Conservation (phyloP, 306 rosid genomes). For the Castanopsis chinensis region DNA sequence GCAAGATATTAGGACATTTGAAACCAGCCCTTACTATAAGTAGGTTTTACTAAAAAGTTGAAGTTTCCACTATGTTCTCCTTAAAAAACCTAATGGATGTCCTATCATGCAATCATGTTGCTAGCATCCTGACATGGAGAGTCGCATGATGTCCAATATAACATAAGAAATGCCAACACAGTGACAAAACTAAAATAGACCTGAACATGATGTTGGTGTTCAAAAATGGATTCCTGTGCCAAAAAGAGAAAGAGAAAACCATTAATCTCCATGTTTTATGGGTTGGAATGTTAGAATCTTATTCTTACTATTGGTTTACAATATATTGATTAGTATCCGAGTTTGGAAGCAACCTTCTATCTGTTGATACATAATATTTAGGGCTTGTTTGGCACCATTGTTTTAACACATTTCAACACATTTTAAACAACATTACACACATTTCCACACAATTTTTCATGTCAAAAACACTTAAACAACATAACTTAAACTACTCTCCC, state of each 20-base stretch:
- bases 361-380: slow-evolving; percentile 18
- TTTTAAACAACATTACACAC: too few species aligned
- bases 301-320: slow-evolving; percentile 2
- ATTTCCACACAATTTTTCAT: too few species aligned
- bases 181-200: background rate
- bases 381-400: too few species aligned
- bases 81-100: background rate
- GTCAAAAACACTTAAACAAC: too few species aligned
- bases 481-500: too few species aligned
- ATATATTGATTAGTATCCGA: slow-evolving; percentile 6
- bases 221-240: background rate
- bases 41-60: background rate
- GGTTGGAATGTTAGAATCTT: slow-evolving; percentile 5
- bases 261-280: background rate
- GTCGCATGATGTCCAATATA: slow-evolving; percentile 4
- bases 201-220: background rate
- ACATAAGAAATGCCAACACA: slow-evolving; percentile 6
- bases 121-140: background rate
- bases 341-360: slow-evolving; percentile 30
- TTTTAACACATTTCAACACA: too few species aligned
- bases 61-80: background rate
- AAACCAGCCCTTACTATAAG: background rate
- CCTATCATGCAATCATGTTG: background rate
- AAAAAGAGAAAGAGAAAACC: background rate
- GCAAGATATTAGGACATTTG: background rate